Evolutionary conservation across 2,329 filamentous ascomycete species (phyloP).

Genomic region (Colletotrichum eremochloae): DNA sequence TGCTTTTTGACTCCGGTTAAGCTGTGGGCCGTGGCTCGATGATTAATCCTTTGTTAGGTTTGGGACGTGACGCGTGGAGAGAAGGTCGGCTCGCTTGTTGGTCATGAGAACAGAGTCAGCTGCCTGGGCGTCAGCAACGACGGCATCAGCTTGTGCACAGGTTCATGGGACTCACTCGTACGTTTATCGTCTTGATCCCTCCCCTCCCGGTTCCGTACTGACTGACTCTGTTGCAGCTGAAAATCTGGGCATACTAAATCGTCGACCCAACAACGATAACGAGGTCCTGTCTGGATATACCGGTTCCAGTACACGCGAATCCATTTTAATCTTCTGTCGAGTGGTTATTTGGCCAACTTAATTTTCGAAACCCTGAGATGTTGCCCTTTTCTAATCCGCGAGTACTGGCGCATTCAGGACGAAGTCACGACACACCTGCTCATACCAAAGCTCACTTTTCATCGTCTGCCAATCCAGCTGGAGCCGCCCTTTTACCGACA

Average conservation of each 20-base stretch:
- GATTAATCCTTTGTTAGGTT: slow-evolving; percentile 70
- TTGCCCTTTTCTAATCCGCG: slow-evolving; percentile 42
- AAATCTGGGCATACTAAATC: slow-evolving; percentile 85
- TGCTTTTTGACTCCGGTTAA: slow-evolving; percentile 47
- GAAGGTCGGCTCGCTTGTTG: slow-evolving; percentile 95
- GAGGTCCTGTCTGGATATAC: slow-evolving; percentile 43
- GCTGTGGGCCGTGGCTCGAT: slow-evolving; percentile 13
- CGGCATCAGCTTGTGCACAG: slow-evolving; percentile 98
- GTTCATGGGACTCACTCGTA: slow-evolving; percentile 99
- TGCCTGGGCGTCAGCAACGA: slow-evolving; percentile 99
- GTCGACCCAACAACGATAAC: slow-evolving; percentile 27
- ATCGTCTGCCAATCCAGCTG: slow-evolving; percentile 38
- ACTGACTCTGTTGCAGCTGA: slow-evolving; percentile 70
- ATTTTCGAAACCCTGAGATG: slow-evolving; percentile 42
- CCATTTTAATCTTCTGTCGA: slow-evolving; percentile 43
- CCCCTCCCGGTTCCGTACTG: slow-evolving; percentile 57
- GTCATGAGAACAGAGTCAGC: slow-evolving; percentile 98
- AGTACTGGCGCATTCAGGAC: slow-evolving; percentile 43
- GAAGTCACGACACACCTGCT: slow-evolving; percentile 44
- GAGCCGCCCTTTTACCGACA: slow-evolving; percentile 36
- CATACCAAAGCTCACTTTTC: slow-evolving; percentile 42
- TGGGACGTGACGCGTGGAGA: slow-evolving; percentile 98
- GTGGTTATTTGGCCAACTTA: slow-evolving; percentile 42
- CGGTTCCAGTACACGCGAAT: slow-evolving; percentile 43
- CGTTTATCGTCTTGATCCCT: slow-evolving; percentile 55